A percentile compares a stretch with the other conserved stretches of the same genome.
These are phyloP conservation scores for Astrothelium macrocarpum DNA, from an alignment of 495 filamentous ascomycete species.

Conservation along the genomic window DNA sequence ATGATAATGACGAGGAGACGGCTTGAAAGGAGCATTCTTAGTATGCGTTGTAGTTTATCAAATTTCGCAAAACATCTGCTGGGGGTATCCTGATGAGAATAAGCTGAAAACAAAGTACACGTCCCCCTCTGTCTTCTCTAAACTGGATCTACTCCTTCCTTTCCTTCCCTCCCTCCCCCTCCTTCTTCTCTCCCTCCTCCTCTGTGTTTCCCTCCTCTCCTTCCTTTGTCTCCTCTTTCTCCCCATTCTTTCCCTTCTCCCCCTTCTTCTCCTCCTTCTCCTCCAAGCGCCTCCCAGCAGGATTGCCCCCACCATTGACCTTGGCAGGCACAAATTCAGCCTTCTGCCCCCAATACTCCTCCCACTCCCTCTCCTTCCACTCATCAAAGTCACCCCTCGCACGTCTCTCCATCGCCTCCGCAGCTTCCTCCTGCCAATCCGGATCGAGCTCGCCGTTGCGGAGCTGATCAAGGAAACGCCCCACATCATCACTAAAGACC, in stretches of 20 bases:
- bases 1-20: too few species aligned
- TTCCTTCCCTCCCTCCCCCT: background rate
- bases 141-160: too few species aligned
- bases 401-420: constrained; percentile 51
- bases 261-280: background rate
- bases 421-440: constrained; percentile 57
- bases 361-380: constrained; percentile 55
- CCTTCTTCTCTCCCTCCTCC: background rate
- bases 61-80: constrained; percentile 19
- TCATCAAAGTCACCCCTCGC: constrained; percentile 59
- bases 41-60: constrained; percentile 18
- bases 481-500: constrained; percentile 45
- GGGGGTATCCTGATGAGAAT: background rate
- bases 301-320: background rate
- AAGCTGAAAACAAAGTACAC: background rate
- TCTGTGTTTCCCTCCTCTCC: background rate
- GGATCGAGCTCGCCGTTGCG: constrained; percentile 51
- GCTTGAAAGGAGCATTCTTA: too few species aligned
- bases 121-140: constrained; percentile 1
- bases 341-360: constrained; percentile 63
- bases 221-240: background rate
- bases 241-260: background rate
- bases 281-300: background rate
- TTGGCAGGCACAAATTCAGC: background rate
- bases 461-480: constrained; percentile 52